These are phyloP conservation scores for Leccinum solheimii DNA, from an alignment of 1,284 basidiomycete species.

Conservation along the genomic window DNA sequence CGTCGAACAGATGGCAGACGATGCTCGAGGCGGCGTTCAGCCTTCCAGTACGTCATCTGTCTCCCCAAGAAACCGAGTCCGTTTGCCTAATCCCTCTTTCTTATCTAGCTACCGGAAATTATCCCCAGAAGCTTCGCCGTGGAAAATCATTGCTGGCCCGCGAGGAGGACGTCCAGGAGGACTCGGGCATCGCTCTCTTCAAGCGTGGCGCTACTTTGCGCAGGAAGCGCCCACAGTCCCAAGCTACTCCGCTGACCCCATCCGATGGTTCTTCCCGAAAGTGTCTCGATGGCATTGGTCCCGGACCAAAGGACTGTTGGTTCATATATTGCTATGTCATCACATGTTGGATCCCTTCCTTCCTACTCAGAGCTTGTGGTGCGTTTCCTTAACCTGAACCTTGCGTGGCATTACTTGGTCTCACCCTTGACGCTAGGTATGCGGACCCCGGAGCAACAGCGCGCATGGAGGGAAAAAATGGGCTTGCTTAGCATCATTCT, in stretches of 20 bases:
- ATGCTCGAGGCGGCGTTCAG: constrained; percentile 66
- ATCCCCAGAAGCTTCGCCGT: constrained; percentile 72
- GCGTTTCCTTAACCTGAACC: constrained; percentile 32
- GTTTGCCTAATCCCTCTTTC: constrained; percentile 7
- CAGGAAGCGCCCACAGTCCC: constrained; percentile 59
- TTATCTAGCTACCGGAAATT: constrained; percentile 76
- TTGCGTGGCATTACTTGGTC: not conserved
- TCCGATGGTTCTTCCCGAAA: constrained; percentile 48
- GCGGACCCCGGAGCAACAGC: constrained; percentile 88
- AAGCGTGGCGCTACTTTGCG: constrained; percentile 78
- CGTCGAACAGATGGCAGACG: constrained; percentile 79
- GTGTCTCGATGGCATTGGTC: constrained; percentile 71
- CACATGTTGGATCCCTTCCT: constrained; percentile 82
- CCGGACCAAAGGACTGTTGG: constrained; percentile 91
- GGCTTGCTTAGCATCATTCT: constrained; percentile 85
- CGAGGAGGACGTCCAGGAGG: constrained; percentile 83
- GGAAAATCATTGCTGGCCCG: constrained; percentile 86
- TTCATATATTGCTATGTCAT: constrained; percentile 93
- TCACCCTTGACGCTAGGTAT: constrained; percentile 58
- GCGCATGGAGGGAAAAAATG: constrained; percentile 99
- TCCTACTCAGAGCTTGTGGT: constrained; percentile 70
- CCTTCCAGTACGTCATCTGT: constrained; percentile 68
- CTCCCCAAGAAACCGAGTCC: constrained; percentile 7
- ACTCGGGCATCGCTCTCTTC: constrained; percentile 81
- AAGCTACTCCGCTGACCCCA: constrained; percentile 38